These are phyloP conservation scores for Ceratobasidium sp. DNA, from an alignment of 1,284 basidiomycete species.

Conservation along the genomic window DNA sequence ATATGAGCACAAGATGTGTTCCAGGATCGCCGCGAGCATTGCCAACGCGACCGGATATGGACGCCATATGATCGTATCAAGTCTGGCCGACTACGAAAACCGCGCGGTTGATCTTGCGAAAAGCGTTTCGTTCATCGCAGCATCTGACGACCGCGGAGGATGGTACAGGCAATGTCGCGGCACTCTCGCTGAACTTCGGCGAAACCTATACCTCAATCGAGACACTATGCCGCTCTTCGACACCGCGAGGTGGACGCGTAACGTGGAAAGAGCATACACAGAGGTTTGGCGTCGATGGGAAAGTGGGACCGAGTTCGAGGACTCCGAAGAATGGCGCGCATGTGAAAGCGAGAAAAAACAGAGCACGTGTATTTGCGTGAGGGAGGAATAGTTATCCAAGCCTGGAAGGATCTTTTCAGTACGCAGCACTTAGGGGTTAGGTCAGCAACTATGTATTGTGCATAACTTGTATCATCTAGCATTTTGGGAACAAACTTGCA, in stretches of 20 bases:
- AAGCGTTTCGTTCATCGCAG: slow-evolving; percentile 55
- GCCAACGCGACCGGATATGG: slow-evolving; percentile 68
- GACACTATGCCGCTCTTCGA: slow-evolving; percentile 67
- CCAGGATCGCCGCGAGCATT: slow-evolving; percentile 68
- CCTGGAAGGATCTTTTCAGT: background rate
- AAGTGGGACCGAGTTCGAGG: slow-evolving; percentile 61
- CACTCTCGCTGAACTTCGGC: slow-evolving; percentile 60
- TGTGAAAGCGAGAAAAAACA: slow-evolving; percentile 54
- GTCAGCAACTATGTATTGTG: slow-evolving; percentile 19
- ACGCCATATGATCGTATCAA: slow-evolving; percentile 64
- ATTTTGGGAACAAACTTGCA: slow-evolving; percentile 33
- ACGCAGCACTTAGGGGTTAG: slow-evolving; percentile 11
- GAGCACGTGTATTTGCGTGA: slow-evolving; percentile 59
- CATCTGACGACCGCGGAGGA: slow-evolving; percentile 49
- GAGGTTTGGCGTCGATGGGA: slow-evolving; percentile 70
- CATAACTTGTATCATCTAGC: slow-evolving; percentile 37
- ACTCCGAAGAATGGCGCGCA: slow-evolving; percentile 56
- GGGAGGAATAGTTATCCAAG: slow-evolving; percentile 53
- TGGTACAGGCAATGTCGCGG: slow-evolving; percentile 52
- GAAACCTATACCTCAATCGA: slow-evolving; percentile 62
- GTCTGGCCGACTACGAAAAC: slow-evolving; percentile 64
- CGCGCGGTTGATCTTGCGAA: slow-evolving; percentile 64
- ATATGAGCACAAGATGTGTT: slow-evolving; percentile 69
- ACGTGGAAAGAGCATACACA: slow-evolving; percentile 63
- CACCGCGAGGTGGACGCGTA: slow-evolving; percentile 64